phyloP scores from a whole-genome alignment of 805 yeast species.

The Wickerhamiella domercqiae region DNA sequence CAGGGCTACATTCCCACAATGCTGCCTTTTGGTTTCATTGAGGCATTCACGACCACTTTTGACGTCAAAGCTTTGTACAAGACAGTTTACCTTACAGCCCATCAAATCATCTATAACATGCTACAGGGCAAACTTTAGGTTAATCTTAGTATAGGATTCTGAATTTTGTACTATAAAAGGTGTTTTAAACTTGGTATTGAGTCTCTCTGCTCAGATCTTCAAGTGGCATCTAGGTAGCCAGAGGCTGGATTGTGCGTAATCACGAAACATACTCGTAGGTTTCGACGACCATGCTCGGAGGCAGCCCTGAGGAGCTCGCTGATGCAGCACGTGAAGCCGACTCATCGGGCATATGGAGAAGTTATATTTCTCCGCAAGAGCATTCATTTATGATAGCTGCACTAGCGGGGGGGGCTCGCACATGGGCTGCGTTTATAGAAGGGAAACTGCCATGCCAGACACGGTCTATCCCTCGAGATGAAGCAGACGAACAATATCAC shows the following conservation, averaged over 20 bases:
- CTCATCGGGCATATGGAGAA: conserved; percentile 12
- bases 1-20: conserved; percentile 98
- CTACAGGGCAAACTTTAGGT: conserved; percentile 50
- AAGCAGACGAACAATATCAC: conserved; percentile 1
- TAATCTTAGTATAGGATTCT: neutral
- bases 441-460: conserved; percentile 20
- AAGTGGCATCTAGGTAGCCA: too few species aligned
- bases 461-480: conserved; percentile 8
- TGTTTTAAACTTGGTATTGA: too few species aligned
- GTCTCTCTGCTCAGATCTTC: too few species aligned
- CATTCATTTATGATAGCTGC: conserved; percentile 24
- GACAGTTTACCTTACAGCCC: conserved; percentile 62
- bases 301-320: conserved; percentile 1
- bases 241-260: too few species aligned
- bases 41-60: conserved; percentile 61
- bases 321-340: conserved; percentile 12
- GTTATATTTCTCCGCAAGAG: conserved; percentile 26
- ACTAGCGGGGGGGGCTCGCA: conserved; percentile 18
- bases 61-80: conserved; percentile 54
- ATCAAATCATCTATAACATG: conserved; percentile 59
- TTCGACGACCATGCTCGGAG: too few species aligned
- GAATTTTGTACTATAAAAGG: neutral
- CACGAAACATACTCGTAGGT: too few species aligned
- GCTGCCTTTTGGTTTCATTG: conserved; percentile 91
- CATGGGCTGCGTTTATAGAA: conserved; percentile 23